Evolutionary conservation across 2,329 filamentous ascomycete genomes (phyloP), one percentile per base, ranked within the genome.

Genomic region (Talaromyces sp.): DNA sequence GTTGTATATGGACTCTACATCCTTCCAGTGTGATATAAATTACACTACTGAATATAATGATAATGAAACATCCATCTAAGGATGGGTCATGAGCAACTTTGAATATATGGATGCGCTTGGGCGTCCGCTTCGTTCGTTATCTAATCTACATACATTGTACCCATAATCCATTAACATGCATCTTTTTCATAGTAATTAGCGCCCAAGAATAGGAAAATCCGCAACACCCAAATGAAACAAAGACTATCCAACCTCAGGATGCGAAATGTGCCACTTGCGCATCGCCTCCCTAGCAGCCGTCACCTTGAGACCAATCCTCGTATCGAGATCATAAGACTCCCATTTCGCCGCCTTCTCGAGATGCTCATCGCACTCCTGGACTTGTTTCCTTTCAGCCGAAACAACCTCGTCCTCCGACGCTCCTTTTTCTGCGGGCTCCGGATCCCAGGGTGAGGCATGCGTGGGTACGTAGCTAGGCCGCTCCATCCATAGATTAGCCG

Each of bases 401-500:
- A 37, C 1, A 22, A 33, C 1, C 14, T 70, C 62, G 19, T 56
- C 68, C 66, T 58, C 78, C 72, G 31, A 73, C 73, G 54, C 75
- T 71, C 27, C 77, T 37, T 10, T 13, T 33, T 33, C 5, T 6
- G 62, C 3, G 5, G 62, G 39, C 8, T 59, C 39, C 1, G 56
- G 39, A 27, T 59, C 56, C 56, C 56, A 60, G 16, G 35, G 66
- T 45, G 64, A 66, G 14, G 72, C 68, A 63, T 78, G 71, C 37
- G 79, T 35, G 76, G 76, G 63, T 43, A 71, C 63, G 68, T 78
- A 83, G 60, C 67, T 78, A 66, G 74, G 75, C 9, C 82, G 70
- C 71, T 94, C 90, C 65, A 85, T 83, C 93, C 94, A 99, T 1
- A 89, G 81, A 63, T 91, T 87, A 8, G 90, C 92, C 0, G 88